Conservation (phyloP, 2,329 filamentous ascomycete species). For the Alternaria arborescens region DNA sequence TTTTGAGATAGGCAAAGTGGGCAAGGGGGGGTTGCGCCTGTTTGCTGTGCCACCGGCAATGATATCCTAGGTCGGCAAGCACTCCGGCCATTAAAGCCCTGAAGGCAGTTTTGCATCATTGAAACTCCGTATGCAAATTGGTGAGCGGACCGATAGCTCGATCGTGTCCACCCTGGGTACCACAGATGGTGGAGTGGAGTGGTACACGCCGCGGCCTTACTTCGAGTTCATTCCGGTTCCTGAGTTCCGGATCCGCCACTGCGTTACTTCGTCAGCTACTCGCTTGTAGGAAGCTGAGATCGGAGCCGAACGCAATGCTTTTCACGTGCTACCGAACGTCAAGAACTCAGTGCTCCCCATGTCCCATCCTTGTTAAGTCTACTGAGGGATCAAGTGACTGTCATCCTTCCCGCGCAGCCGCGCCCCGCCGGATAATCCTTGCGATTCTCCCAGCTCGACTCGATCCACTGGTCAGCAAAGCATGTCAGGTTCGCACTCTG, state of each 20-base stretch:
- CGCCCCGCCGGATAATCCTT: constrained; percentile 35
- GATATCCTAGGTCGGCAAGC: constrained; percentile 11
- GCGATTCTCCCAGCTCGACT: constrained; percentile 25
- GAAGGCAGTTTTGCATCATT: constrained; percentile 6
- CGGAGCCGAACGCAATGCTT: background rate
- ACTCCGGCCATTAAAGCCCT: constrained; percentile 10
- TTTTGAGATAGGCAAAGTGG: constrained; percentile 12
- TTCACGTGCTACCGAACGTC: constrained; percentile 7
- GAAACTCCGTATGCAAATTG: background rate
- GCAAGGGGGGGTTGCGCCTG: constrained; percentile 3
- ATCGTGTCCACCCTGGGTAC: constrained; percentile 8
- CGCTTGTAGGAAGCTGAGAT: constrained; percentile 1
- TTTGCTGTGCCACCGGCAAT: constrained; percentile 15
- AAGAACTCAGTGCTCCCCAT: constrained; percentile 1
- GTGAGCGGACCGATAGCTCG: constrained; percentile 11
- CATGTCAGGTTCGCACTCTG: constrained; percentile 37
- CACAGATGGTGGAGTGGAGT: constrained; percentile 5
- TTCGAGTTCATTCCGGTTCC: constrained; percentile 2
- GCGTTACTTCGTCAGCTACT: background rate
- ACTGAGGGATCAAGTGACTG: constrained; percentile 34
- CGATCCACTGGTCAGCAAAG: constrained; percentile 30
- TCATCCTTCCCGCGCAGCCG: constrained; percentile 47
- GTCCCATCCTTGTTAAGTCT: constrained; percentile 8
- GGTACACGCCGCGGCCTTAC: constrained; percentile 1
- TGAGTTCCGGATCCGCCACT: background rate